Evolutionary conservation across 1,139 yeast species (phyloP).

Genomic region (Lodderomyces beijingensis): DNA sequence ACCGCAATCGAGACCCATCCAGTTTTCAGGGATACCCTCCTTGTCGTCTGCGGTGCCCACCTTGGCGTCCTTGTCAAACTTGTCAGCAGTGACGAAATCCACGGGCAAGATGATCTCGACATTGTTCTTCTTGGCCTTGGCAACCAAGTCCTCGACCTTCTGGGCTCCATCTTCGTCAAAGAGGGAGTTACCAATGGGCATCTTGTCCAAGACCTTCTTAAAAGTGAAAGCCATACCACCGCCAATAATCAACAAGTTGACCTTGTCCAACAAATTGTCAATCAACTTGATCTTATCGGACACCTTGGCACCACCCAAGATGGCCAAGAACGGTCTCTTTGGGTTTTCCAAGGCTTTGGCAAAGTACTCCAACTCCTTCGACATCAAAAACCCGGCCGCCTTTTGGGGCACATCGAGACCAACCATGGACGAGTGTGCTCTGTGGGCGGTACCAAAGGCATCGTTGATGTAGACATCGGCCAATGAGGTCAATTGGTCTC

Average conservation of each 20-base stretch:
- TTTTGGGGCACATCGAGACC: constrained; percentile 89
- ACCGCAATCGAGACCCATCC: constrained; percentile 96
- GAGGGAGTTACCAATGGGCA: constrained; percentile 84
- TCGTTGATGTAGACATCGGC: constrained; percentile 97
- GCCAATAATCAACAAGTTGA: constrained; percentile 85
- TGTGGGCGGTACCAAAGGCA: constrained; percentile 98
- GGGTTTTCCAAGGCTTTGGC: constrained; percentile 98
- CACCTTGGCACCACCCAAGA: constrained; percentile 98
- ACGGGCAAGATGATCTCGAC: constrained; percentile 90
- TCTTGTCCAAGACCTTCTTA: constrained; percentile 82
- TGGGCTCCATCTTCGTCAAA: constrained; percentile 91
- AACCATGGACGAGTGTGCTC: constrained; percentile 98
- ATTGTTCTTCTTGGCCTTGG: constrained; percentile 90
- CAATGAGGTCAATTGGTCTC: constrained; percentile 77
- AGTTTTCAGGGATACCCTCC: constrained; percentile 86
- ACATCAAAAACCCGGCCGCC: constrained; percentile 96
- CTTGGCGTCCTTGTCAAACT: constrained; percentile 85
- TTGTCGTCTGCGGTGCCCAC: constrained; percentile 76
- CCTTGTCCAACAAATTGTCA: constrained; percentile 94
- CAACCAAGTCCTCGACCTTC: constrained; percentile 83
- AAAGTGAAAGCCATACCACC: constrained; percentile 99
- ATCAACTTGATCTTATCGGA: constrained; percentile 96
- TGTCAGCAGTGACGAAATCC: constrained; percentile 92
- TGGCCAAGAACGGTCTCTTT: constrained; percentile 93
- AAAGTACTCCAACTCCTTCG: constrained; percentile 92